A percentile compares a stretch with the other conserved stretches of the same genome.
These are phyloP conservation scores for Leccinum truebloodii DNA, from an alignment of 768 basidiomycete species.

Conservation along the genomic window DNA sequence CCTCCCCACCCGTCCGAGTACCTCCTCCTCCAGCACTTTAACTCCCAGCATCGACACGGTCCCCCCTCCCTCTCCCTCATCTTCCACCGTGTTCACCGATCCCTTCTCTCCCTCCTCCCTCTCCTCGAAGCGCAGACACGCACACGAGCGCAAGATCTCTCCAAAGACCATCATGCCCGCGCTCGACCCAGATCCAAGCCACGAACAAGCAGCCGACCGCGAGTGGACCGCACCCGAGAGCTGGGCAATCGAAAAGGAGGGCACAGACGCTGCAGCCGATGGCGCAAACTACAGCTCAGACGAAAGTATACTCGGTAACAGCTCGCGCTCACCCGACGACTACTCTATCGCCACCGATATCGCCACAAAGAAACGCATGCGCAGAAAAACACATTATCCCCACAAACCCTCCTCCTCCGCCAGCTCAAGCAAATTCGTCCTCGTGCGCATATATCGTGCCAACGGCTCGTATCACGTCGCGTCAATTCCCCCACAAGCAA, in stretches of 20 bases:
- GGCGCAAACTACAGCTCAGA: slow-evolving; percentile 45
- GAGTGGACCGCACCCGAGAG: slow-evolving; percentile 75
- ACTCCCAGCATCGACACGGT: slow-evolving; percentile 38
- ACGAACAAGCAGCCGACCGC: slow-evolving; percentile 26
- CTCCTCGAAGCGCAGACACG: slow-evolving; percentile 24
- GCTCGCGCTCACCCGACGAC: slow-evolving; percentile 19
- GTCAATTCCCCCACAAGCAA: slow-evolving; percentile 59
- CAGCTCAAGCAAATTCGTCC: slow-evolving; percentile 38
- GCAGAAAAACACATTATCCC: slow-evolving; percentile 26
- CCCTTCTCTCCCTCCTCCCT: slow-evolving; percentile 34
- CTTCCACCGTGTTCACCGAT: slow-evolving; percentile 34
- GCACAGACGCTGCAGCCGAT: slow-evolving; percentile 36
- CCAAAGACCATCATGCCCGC: slow-evolving; percentile 43
- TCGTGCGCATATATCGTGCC: slow-evolving; percentile 75
- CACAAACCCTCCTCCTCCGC: slow-evolving; percentile 19
- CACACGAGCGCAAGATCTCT: slow-evolving; percentile 46
- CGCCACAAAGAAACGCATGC: slow-evolving; percentile 21
- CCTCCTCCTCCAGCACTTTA: slow-evolving; percentile 18
- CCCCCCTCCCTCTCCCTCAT: slow-evolving; percentile 40
- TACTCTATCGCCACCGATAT: slow-evolving; percentile 14
- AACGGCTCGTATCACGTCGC: slow-evolving; percentile 74
- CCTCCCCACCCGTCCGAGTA: slow-evolving; percentile 19
- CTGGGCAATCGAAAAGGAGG: slow-evolving; percentile 66
- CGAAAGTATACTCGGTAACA: slow-evolving; percentile 25
- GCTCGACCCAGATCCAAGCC: slow-evolving; percentile 11